Evolutionary conservation across 805 yeast genomes (phyloP), one percentile per base, ranked within the genome.

Genomic region (Yarrowia sp.): DNA sequence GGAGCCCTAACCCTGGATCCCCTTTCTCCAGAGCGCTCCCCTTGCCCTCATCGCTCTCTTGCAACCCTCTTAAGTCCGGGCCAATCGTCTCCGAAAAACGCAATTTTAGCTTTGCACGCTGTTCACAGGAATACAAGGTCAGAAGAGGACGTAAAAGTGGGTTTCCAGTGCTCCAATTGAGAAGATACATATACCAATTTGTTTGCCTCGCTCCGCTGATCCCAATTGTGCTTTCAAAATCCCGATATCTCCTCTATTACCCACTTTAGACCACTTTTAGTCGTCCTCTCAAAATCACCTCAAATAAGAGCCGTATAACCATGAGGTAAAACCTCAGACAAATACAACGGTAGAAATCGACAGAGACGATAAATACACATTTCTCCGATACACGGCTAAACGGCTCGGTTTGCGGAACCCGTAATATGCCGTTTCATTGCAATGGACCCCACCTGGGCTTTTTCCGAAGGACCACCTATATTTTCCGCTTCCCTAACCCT

Each of bases 81-180:
- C 64, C 64, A 58, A 58, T 58, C 63, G 47, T 42, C 46, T 55
- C 63, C 63, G 63, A 55, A 55, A 42, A 55, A 55, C 47, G 47
- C 47, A 42, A 55, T 55, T 55, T 55, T 9, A 55, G 17, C 38
- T 55, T 55, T 30, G 14, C 24, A 44, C 38, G 39, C 49, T 55
- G 63, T 55, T 55, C 39, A 39, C 43, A 52, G 58, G 13, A 33
- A 36, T 52, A 36, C 14, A 56, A 30, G 13, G 3, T 15, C n/a
- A 36, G 5, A 36, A 12, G 15, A 14, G 10, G 6, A 6, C 9
- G 7, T 7, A 30, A 15, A 33, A 12, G 33, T 24, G 13, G 60
- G 19, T 9, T 12, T 14, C 7, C 13, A 19, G 6, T 7, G 12
- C 19, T 14, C 19, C 36, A 38, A 55, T 55, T 19, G 38, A 7